Conservation (phyloP, 1,284 basidiomycete species). For the Pterula multifida region DNA sequence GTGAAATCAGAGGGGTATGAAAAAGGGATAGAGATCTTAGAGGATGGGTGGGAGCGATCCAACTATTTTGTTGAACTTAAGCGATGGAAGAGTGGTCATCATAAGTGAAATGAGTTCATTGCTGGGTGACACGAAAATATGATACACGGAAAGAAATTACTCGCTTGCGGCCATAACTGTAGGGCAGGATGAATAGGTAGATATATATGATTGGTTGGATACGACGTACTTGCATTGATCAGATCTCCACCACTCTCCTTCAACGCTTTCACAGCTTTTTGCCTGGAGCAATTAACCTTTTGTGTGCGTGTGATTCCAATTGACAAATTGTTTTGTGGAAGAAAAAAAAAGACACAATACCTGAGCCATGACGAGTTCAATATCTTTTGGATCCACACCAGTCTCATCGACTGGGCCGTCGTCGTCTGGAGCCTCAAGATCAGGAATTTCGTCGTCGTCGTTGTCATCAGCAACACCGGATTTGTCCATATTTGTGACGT, state of each 20-base stretch:
- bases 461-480: constrained; percentile 43
- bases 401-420: constrained; percentile 71
- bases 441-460: constrained; percentile 71
- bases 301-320: neutral
- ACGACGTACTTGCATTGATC: constrained; percentile 83
- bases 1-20: constrained; percentile 10
- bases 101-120: constrained; percentile 5
- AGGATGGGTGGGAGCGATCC: constrained; percentile 78
- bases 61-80: constrained; percentile 70
- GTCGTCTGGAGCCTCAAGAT: constrained; percentile 70
- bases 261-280: constrained; percentile 79
- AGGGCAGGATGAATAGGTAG: constrained; percentile 8
- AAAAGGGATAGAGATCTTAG: constrained; percentile 50
- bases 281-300: constrained; percentile 60
- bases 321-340: neutral
- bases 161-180: constrained; percentile 67
- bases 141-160: constrained; percentile 21
- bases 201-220: constrained; percentile 1
- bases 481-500: constrained; percentile 39
- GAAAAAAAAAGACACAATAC: constrained; percentile 20
- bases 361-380: constrained; percentile 90
- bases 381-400: constrained; percentile 87
- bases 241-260: constrained; percentile 86
- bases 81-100: constrained; percentile 34
- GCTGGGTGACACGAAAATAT: neutral